phyloP scores from a whole-genome alignment of 2,329 filamentous ascomycete genomes.

The Ascocoryne sarcoides region DNA sequence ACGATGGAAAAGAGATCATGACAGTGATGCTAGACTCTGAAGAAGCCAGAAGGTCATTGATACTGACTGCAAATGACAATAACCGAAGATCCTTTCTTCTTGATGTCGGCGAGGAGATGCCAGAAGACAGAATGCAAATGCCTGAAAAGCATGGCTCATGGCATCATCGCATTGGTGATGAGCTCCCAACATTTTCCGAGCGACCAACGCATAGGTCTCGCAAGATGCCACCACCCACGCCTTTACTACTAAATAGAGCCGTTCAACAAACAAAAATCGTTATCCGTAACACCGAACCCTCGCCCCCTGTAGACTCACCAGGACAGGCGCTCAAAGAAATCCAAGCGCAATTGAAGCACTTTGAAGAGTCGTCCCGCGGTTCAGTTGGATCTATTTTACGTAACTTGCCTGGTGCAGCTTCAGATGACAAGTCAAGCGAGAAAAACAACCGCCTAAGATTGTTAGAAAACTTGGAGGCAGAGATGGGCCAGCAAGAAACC shows the following conservation, averaged over 20 bases:
- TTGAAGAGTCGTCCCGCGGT: slow-evolving; percentile 23
- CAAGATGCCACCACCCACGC: slow-evolving; percentile 48
- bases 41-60: slow-evolving; percentile 16
- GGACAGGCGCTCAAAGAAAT: slow-evolving; percentile 24
- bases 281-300: slow-evolving; percentile 29
- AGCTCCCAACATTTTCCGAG: slow-evolving; percentile 49
- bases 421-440: slow-evolving; percentile 5
- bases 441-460: slow-evolving; percentile 28
- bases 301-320: slow-evolving; percentile 23
- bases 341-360: slow-evolving; percentile 25
- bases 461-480: slow-evolving; percentile 50
- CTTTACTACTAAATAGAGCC: slow-evolving; percentile 40
- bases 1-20: slow-evolving; percentile 32
- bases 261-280: slow-evolving; percentile 35
- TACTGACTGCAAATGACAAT: slow-evolving; percentile 16
- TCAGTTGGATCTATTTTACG: slow-evolving; percentile 23
- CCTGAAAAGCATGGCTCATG: slow-evolving; percentile 29
- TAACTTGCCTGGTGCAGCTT: slow-evolving; percentile 14
- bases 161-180: slow-evolving; percentile 50
- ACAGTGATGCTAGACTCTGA: slow-evolving; percentile 38
- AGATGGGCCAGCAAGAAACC: slow-evolving; percentile 52
- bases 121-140: slow-evolving; percentile 12
- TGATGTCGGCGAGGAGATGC: slow-evolving; percentile 21
- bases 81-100: slow-evolving; percentile 23
- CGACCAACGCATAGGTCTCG: slow-evolving; percentile 38